A percentile compares a stretch with the other conserved stretches of the same genome.
Evolutionary conservation across 2,329 filamentous ascomycete genomes (phyloP).

Genomic region (Pyricularia grisea): DNA sequence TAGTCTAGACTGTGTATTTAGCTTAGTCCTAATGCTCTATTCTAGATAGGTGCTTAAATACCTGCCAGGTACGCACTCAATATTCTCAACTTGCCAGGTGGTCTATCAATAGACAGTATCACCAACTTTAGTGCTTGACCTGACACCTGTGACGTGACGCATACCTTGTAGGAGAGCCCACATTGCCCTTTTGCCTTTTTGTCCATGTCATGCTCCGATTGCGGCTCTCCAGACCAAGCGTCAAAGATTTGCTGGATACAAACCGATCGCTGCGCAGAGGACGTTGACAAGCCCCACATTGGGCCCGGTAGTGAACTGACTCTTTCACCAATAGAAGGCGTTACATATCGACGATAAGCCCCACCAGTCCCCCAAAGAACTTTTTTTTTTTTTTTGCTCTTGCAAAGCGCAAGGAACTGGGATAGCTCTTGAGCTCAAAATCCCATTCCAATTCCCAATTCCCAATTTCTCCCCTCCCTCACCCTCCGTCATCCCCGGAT

Average conservation of each 20-base stretch:
- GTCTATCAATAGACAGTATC: no score
- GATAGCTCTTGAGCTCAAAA: background rate
- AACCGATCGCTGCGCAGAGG: background rate
- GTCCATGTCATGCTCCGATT: background rate
- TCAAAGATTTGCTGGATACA: background rate
- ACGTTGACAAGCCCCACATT: background rate
- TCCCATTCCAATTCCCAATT: background rate
- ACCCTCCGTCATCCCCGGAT: background rate
- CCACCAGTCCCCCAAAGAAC: background rate
- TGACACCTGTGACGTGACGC: no score
- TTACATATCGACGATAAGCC: background rate
- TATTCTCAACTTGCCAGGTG: no score
- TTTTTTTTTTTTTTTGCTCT: background rate
- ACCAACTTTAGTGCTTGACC: no score
- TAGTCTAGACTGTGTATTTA: no score
- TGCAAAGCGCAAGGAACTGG: background rate
- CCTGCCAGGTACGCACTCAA: no score
- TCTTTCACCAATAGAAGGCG: background rate
- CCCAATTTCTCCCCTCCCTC: background rate
- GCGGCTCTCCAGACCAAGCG: background rate
- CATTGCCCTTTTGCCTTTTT: no score
- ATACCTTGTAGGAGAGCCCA: no score
- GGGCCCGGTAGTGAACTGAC: background rate
- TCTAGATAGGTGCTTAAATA: no score
- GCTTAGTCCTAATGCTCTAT: no score